Evolutionary conservation across 176 grass and related monocot species (phyloP), one percentile per base, ranked within the genome.

Genomic region (Avena atlantica): DNA sequence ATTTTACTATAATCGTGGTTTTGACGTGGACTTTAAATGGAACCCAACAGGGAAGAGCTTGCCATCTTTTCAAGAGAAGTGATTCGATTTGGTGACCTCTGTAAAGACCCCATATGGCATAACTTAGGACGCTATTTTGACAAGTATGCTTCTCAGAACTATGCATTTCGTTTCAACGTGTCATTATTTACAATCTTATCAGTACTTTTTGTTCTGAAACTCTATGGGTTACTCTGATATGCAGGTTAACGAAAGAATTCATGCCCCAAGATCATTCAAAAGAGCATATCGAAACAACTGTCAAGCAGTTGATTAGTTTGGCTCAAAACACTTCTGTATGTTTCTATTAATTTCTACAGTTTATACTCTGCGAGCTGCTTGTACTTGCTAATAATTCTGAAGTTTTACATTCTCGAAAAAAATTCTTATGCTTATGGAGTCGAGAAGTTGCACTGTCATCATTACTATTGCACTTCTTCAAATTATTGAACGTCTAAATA

Each of bases 101-200:
- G 93, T 79, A 98, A 96, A 89, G 94, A 98, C 73, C 96, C 96
- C 58, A 87, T 87, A 73, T 98, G 96, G 96, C 96, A 98, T 85
- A 91, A 96, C 78, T 87, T 98, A 60, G 92, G 92, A 66, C 96
- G 94, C 71, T 98, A 94, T 87, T 98, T 98, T 9, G 79, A 94
- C 23, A 95, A 98, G 90, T 98, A 96, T 49, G 83, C 66, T 47
- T 82, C 74, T 75, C 61, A 95, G 62, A 89, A 84, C 55, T 93
- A 67, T 88, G 70, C 74, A 40, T 86, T 48, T 79, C 37, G 9
- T 84, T 81, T 60, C 55, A 0, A 27, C 9, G 50, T 74, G 24
- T 45, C 1, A 12, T 4, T 80, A 21, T 10, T 5, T 64, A 65
- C 49, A 67, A 16, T 78, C 7, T 34, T 67, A 75, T 80, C 48